Conservation (phyloP, 257 asterid species). For the Solanum boliviense region DNA sequence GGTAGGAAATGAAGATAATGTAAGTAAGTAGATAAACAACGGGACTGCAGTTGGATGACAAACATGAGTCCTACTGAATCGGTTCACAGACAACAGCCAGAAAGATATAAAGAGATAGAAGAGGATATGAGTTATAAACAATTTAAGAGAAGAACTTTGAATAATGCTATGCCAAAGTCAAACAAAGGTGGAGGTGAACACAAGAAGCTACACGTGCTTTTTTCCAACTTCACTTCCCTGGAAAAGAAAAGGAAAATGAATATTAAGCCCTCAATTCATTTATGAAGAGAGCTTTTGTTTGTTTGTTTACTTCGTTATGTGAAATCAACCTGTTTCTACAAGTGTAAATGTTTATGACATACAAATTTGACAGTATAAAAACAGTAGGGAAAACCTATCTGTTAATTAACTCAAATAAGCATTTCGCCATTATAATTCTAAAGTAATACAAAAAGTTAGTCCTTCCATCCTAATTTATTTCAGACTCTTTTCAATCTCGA, state of each 20-base stretch:
- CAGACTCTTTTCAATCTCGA: background rate
- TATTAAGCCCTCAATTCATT: background rate
- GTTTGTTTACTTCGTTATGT: background rate
- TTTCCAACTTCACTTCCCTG: background rate
- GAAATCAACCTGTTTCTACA: background rate
- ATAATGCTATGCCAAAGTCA: background rate
- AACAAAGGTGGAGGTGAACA: background rate
- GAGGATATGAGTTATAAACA: background rate
- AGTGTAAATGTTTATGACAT: background rate
- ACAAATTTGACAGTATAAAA: background rate
- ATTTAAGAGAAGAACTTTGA: background rate
- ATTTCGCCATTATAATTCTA: background rate
- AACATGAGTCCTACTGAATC: background rate
- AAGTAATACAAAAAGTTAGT: background rate
- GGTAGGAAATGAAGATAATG: background rate
- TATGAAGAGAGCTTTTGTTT: background rate
- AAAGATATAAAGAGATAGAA: background rate
- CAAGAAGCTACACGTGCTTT: background rate
- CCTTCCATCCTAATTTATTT: background rate
- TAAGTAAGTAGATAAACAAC: background rate
- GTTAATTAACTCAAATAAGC: background rate
- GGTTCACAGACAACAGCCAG: background rate
- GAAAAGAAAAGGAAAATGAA: background rate
- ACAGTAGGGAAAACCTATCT: background rate
- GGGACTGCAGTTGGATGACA: background rate